Percentiles rank a stretch among this genome's conserved stretches.
phyloP scores from a whole-genome alignment of 352 stramenopile species.

The Globisporangium viniferum region DNA sequence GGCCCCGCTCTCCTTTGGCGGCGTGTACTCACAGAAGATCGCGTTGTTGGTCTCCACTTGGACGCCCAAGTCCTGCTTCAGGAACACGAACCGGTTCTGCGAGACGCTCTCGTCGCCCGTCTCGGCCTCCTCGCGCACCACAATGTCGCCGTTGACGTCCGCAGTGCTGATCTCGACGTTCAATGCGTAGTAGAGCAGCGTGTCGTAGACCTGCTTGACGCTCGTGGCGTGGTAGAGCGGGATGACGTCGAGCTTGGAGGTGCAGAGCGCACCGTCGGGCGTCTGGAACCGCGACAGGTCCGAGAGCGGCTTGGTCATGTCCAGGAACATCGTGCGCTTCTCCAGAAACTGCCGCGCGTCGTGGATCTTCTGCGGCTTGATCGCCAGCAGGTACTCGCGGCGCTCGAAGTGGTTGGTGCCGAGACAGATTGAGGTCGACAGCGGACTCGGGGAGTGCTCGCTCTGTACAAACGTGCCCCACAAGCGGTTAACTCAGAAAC shows the following conservation, averaged over 20 bases:
- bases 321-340: constrained; percentile 19
- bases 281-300: constrained; percentile 28
- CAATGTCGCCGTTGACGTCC: constrained; percentile 11
- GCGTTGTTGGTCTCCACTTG: constrained; percentile 11
- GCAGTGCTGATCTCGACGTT: constrained; percentile 16
- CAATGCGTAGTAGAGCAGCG: neutral
- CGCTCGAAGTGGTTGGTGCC: neutral
- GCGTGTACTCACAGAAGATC: constrained; percentile 10
- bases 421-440: neutral
- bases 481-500: too few relatives aligned
- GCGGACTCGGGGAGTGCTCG: neutral
- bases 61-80: neutral
- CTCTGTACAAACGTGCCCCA: neutral
- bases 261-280: neutral
- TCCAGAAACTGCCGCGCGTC: constrained; percentile 21
- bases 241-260: constrained; percentile 29
- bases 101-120: neutral
- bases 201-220: constrained; percentile 15
- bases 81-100: constrained; percentile 13
- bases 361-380: neutral
- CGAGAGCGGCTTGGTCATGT: constrained; percentile 17
- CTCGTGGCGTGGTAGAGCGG: constrained; percentile 9
- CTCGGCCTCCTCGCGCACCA: constrained; percentile 10
- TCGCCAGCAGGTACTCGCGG: neutral
- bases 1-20: neutral